These are phyloP conservation scores for Tilletia walkeri DNA, from an alignment of 1,284 basidiomycete species.

Conservation along the genomic window DNA sequence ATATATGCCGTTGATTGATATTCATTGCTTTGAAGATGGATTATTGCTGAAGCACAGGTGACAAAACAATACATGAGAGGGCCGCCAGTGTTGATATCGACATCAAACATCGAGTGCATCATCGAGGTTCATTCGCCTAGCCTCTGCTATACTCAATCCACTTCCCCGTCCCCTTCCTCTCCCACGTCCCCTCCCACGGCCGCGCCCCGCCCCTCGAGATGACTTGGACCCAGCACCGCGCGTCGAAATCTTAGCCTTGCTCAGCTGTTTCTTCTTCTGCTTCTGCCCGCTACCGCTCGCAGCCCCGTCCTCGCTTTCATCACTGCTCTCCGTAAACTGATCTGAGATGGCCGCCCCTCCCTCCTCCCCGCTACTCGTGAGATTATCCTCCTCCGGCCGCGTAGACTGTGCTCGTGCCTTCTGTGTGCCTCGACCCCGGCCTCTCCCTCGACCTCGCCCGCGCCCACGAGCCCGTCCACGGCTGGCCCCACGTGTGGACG, in stretches of 20 bases:
- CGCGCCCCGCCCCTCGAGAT: not conserved
- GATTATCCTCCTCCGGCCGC: conserved; percentile 11
- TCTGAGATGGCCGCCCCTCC: not conserved
- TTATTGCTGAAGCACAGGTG: not conserved
- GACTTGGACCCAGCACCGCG: not conserved
- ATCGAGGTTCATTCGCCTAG: conserved; percentile 11
- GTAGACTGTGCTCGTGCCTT: not conserved
- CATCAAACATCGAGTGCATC: conserved; percentile 2
- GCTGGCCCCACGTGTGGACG: not conserved
- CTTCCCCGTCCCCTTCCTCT: not conserved
- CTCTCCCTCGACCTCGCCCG: conserved; percentile 1
- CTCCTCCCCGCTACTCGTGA: conserved; percentile 3
- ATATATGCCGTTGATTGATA: no score
- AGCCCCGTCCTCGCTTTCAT: not conserved
- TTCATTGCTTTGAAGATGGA: not conserved
- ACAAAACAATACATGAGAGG: not conserved
- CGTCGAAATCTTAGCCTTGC: not conserved
- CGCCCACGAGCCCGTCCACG: not conserved
- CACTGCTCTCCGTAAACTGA: conserved; percentile 9
- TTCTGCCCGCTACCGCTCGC: not conserved
- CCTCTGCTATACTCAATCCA: not conserved
- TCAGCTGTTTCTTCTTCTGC: not conserved
- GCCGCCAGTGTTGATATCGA: not conserved
- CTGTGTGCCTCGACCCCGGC: not conserved
- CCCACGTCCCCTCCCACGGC: not conserved